phyloP scores from a whole-genome alignment of 805 yeast genomes.

The Torulaspora maleeae region DNA sequence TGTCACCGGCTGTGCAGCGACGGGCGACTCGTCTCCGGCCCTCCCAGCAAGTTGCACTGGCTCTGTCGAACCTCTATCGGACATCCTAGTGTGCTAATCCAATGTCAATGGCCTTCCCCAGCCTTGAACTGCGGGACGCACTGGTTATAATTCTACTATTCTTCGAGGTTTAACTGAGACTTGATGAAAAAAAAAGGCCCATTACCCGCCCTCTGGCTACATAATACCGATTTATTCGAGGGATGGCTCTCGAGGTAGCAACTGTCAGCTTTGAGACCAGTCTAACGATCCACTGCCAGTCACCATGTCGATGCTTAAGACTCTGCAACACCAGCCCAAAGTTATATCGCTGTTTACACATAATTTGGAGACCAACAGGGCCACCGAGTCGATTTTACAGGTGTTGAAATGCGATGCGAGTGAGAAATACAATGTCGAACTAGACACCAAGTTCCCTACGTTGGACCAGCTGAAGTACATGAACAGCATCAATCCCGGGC shows the following conservation, averaged over 20 bases:
- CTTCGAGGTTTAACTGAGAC: neutral
- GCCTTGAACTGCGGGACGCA: neutral
- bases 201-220: conserved; percentile 1
- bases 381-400: conserved; percentile 16
- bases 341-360: conserved; percentile 43
- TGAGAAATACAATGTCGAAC: conserved; percentile 21
- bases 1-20: conserved; percentile 10
- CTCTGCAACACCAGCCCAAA: conserved; percentile 44
- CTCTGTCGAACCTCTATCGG: conserved; percentile 4
- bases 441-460: conserved; percentile 28
- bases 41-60: neutral
- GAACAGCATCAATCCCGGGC: conserved; percentile 15
- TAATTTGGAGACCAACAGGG: conserved; percentile 24
- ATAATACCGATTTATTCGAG: neutral
- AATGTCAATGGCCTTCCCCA: too few relatives aligned
- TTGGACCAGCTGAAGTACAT: conserved; percentile 31
- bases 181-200: conserved; percentile 1
- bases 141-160: neutral
- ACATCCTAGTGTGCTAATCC: conserved; percentile 1
- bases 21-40: neutral
- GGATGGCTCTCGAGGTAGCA: neutral
- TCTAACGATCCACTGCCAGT: neutral
- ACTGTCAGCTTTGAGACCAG: neutral
- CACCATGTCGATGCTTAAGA: conserved; percentile 45
- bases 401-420: conserved; percentile 16